phyloP scores from a whole-genome alignment of 257 asterid species.

The Plantago major region DNA sequence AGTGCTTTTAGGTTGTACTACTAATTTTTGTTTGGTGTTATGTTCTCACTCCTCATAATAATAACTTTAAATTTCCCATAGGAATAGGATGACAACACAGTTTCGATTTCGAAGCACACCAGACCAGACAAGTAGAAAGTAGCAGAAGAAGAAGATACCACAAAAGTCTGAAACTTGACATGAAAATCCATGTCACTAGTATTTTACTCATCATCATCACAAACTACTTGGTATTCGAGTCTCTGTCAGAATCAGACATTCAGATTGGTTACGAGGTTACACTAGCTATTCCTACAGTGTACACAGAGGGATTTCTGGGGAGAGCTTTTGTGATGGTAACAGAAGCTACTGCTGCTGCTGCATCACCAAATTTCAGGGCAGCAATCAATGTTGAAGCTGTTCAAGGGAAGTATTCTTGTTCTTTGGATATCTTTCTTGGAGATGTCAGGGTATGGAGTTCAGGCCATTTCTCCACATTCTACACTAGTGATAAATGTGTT shows the following conservation, averaged over 20 bases:
- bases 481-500: conserved; percentile 48
- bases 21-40: conserved; percentile 9
- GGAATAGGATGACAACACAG: no score
- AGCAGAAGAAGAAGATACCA: no score
- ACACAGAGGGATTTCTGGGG: conserved; percentile 54
- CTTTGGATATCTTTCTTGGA: conserved; percentile 66
- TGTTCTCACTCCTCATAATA: conserved; percentile 4
- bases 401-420: conserved; percentile 47
- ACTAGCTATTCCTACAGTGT: conserved; percentile 56
- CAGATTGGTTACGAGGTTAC: conserved; percentile 47
- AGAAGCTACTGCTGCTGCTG: conserved; percentile 8
- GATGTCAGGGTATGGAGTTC: conserved; percentile 82
- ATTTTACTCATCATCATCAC: conserved; percentile 22
- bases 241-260: conserved; percentile 38
- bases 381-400: conserved; percentile 63
- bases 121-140: no score
- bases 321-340: conserved; percentile 64
- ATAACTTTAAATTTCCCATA: not conserved
- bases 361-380: conserved; percentile 44
- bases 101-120: no score
- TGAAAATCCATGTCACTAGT: conserved; percentile 34
- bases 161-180: conserved; percentile 20
- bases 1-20: conserved; percentile 22
- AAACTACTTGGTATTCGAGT: conserved; percentile 12
- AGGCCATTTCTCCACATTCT: conserved; percentile 59